Conservation (phyloP, 1,284 basidiomycete genomes). For the Anthracocystis panici-leucophaei region DNA sequence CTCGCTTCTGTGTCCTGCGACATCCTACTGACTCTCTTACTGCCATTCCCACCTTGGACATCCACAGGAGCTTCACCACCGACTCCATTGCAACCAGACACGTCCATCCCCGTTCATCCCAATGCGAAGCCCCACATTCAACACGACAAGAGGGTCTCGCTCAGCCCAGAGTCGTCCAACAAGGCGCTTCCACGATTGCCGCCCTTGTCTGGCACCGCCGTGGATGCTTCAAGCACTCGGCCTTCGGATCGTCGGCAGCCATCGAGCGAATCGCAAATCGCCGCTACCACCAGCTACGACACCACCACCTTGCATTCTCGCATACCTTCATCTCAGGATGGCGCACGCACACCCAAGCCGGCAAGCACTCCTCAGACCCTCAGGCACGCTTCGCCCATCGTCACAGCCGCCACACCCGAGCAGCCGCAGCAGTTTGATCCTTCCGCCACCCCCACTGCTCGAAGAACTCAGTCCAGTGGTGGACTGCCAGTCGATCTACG, state of each 20-base stretch:
- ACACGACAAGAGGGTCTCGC: conserved; percentile 17
- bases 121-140: conserved; percentile 3
- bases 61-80: conserved; percentile 1
- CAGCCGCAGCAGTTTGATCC: conserved; percentile 20
- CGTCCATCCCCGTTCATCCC: background rate
- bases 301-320: conserved; percentile 23
- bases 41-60: background rate
- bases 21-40: conserved; percentile 18
- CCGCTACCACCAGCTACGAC: conserved; percentile 14
- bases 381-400: conserved; percentile 17
- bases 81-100: conserved; percentile 1
- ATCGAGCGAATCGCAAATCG: conserved; percentile 7
- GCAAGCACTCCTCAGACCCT: conserved; percentile 22
- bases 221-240: background rate
- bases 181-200: conserved; percentile 36
- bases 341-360: conserved; percentile 23
- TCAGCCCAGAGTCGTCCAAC: conserved; percentile 29
- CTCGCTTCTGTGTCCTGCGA: background rate
- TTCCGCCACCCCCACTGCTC: conserved; percentile 4
- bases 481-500: conserved; percentile 4
- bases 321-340: conserved; percentile 25
- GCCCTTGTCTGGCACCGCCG: conserved; percentile 7
- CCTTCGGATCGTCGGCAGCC: conserved; percentile 13
- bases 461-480: conserved; percentile 18
- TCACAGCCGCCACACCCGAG: conserved; percentile 39